These are phyloP conservation scores for Crithidia thermophila DNA, from an alignment of 208 protist species.

Conservation along the genomic window DNA sequence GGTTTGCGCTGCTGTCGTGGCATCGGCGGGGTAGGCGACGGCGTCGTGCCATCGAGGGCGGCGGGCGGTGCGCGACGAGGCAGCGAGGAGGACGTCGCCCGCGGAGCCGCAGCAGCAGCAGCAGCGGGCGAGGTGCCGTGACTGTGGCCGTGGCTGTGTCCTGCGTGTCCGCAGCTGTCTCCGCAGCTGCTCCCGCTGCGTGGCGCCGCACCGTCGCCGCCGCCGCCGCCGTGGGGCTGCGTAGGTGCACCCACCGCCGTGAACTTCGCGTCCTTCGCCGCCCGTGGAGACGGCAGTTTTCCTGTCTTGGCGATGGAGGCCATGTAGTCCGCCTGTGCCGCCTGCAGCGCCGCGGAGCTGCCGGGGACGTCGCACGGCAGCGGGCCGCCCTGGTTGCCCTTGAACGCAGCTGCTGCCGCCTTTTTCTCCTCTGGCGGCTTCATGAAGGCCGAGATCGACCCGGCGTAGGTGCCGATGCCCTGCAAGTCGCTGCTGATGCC, in stretches of 20 bases:
- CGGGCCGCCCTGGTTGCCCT: slow-evolving; percentile 12
- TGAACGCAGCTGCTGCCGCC: slow-evolving; percentile 8
- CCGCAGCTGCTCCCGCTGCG: neutral
- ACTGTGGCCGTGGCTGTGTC: neutral
- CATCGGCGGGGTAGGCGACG: too few relatives aligned
- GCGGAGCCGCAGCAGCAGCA: neutral
- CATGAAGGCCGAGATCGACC: slow-evolving; percentile 85
- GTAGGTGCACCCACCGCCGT: neutral
- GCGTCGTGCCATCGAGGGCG: slow-evolving; percentile 6
- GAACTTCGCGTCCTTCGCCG: neutral
- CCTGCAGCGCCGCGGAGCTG: slow-evolving; percentile 43
- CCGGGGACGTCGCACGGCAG: slow-evolving; percentile 71
- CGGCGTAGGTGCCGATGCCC: slow-evolving; percentile 75
- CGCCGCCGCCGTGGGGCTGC: neutral
- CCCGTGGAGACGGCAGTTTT: slow-evolving; percentile 58
- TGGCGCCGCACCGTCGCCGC: neutral
- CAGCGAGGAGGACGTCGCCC: slow-evolving; percentile 21
- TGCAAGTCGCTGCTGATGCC: slow-evolving; percentile 64
- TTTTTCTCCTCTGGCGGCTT: slow-evolving; percentile 54
- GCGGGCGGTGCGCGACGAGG: slow-evolving; percentile 22
- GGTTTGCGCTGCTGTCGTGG: too few relatives aligned
- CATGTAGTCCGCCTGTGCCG: slow-evolving; percentile 64
- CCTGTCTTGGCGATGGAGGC: slow-evolving; percentile 56
- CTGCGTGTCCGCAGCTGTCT: neutral
- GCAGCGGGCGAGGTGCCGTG: neutral